Base-by-base conservation (phyloP, 2,329 filamentous ascomycete genomes). In the Myriangium duriaei region DNA sequence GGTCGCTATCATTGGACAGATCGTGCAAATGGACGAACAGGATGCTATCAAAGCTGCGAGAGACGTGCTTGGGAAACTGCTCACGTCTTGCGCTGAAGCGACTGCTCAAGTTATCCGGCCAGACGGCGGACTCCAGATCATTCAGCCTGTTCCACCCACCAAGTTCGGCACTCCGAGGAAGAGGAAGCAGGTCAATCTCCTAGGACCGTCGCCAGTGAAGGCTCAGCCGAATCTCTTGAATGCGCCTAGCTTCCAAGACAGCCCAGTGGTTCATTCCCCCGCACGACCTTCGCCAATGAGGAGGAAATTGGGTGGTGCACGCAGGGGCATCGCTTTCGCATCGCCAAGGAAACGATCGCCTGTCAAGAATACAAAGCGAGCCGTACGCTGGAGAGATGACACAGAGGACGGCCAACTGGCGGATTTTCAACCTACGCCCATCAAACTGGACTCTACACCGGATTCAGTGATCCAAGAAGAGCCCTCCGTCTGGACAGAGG, bases 341-440 rank as follows among this genome's bases (percentile, higher is more conserved):
- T 86, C 85, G 1, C 85, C 86, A 0, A 78, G 79, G 44, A 93
- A 82, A 61, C 79, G 79, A 58, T 69, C 73, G 7, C 73, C 77
- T 1, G 58, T 59, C 26, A 72, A 72, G 49, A 44, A 40, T 9
- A 56, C 64, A 39, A 85, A 85, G 59, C 74, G 87, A 43, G 79
- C 72, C 32, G 88, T 98, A 4, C 75, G 88, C 46, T 98, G 91
- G 91, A 78, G 84, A 42, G 86, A 93, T 51, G 91, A 96, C 50
- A 84, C 79, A 2, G 81, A 92, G 52, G 76, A 88, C 36, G 87
- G 86, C 15, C 78, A 79, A 1, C 64, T 96, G 40, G 86, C 82
- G 9, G 91, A 96, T 55, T 95, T 88, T 54, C 83, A 88, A 53
- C 84, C 85, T 61, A 95, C 88, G 2, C 88, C 91, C 1, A 73